Evolutionary conservation across 495 filamentous ascomycete species (phyloP).

Genomic region (Oidiodendron maius): DNA sequence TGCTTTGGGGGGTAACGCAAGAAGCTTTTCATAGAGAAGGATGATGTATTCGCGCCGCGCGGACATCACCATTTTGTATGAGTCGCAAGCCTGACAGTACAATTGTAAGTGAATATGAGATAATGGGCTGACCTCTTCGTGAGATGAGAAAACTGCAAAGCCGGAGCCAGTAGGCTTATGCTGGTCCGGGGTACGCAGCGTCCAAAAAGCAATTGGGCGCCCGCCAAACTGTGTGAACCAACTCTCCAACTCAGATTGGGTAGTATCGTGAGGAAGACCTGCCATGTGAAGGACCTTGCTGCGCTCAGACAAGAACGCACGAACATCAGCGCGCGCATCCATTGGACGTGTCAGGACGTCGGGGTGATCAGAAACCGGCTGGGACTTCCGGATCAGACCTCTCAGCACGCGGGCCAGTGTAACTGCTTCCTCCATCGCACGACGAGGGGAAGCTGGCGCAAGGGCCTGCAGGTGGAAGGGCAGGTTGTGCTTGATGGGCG

Average conservation of each 20-base stretch:
- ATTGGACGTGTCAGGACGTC: conserved; percentile 91
- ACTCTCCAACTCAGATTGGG: conserved; percentile 94
- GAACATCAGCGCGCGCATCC: conserved; percentile 95
- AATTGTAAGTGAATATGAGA: conserved; percentile 15
- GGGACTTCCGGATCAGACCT: conserved; percentile 90
- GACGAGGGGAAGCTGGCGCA: conserved; percentile 91
- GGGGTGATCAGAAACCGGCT: conserved; percentile 85
- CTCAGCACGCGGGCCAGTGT: conserved; percentile 88
- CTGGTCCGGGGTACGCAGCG: conserved; percentile 92
- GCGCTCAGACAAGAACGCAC: conserved; percentile 87
- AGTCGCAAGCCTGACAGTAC: conserved; percentile 19
- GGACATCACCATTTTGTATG: conserved; percentile 16
- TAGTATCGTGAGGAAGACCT: conserved; percentile 94
- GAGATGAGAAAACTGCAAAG: conserved; percentile 96
- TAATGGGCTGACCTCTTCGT: conserved; percentile 81
- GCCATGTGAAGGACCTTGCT: conserved; percentile 98
- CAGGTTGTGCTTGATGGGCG: conserved; percentile 96
- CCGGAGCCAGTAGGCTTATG: conserved; percentile 97
- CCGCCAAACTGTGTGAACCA: conserved; percentile 99
- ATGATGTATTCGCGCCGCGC: conserved; percentile 19
- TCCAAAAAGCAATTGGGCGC: conserved; percentile 99
- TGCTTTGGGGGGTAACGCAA: conserved; percentile 8
- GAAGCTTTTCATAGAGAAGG: conserved; percentile 20
- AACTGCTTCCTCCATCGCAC: conserved; percentile 95
- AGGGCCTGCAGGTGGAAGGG: conserved; percentile 96